Evolutionary conservation across 2,329 filamentous ascomycete genomes (phyloP).

Genomic region (Hortaea werneckii): DNA sequence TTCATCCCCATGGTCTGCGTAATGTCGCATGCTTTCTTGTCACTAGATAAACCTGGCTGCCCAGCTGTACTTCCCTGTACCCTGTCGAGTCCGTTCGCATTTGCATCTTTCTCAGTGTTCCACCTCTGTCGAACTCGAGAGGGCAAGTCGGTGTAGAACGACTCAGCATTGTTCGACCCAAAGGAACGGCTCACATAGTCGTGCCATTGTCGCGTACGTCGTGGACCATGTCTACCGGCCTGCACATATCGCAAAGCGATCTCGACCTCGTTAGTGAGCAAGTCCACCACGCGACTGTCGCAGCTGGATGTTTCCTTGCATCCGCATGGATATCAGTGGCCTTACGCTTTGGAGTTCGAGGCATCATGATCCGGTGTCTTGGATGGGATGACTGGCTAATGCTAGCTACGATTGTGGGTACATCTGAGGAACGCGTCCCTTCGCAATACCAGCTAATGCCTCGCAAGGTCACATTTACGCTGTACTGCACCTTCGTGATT

Average conservation of each 20-base stretch:
- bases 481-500: constrained; percentile 5
- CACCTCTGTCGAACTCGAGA: too few species aligned
- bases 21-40: too few species aligned
- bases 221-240: neutral
- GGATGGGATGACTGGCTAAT: constrained; percentile 37
- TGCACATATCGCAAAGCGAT: neutral
- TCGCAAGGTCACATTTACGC: neutral
- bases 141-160: too few species aligned
- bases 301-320: constrained; percentile 22
- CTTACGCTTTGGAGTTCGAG: constrained; percentile 32
- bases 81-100: too few species aligned
- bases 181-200: too few species aligned
- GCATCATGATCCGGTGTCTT: constrained; percentile 28
- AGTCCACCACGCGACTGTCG: constrained; percentile 1
- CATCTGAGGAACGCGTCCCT: neutral
- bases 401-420: constrained; percentile 29
- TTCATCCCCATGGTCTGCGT: too few species aligned
- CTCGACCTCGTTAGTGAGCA: neutral
- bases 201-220: too few species aligned
- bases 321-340: constrained; percentile 30
- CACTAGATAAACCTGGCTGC: too few species aligned
- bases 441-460: too few species aligned
- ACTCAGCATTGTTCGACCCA: too few species aligned
- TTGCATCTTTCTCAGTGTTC: too few species aligned
- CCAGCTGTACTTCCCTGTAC: too few species aligned